Evolutionary conservation across 148 eudicot genomes (phyloP), one percentile per base, ranked within the genome.

Genomic region (Camellia sinensis): DNA sequence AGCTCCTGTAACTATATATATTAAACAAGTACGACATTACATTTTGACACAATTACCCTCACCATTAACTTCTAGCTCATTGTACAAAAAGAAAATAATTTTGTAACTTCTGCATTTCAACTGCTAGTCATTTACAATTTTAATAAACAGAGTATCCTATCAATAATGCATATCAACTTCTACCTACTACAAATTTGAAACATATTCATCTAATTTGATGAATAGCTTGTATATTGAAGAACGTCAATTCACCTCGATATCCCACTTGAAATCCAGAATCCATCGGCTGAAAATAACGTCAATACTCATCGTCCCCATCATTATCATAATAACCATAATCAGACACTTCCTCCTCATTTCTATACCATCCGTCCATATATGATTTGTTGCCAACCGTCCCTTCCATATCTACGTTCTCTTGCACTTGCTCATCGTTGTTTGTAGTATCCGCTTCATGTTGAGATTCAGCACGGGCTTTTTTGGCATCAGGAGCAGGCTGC

Each of bases 401-500:
- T n/a, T 75, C 78, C 18, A 11, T 7, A 6, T 44, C 57, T 76
- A 18, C 70, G 45, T 62, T 19, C 17, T 64, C 70, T 46, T 74
- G 48, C 4, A 41, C 50, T 29, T 18, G 43, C 15, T 76, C 79
- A 64, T 63, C 59, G 1, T 48, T 18, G 11, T 63, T 29, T 15
- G n/a, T 8, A 0, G 68, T 19, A 22, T 12, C 6, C 0, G 18
- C 57, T 62, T 21, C 54, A 62, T 13, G 19, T 19, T 50, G 43
- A 11, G 79, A 64, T 14, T 62, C 70, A 19, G 12, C 3, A 43
- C 59, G 70, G 67, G 37, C 46, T 64, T 44, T 76, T 63, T 76
- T 63, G 70, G 37, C 5, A 63, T 76, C 79, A 44, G 53, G 70
- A 62, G 18, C n/a, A 46, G 40, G 79, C 70, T 76, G 79, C 79